Evolutionary conservation across 2,329 filamentous ascomycete genomes (phyloP).

Genomic region (Ceratocystiopsis sp.): DNA sequence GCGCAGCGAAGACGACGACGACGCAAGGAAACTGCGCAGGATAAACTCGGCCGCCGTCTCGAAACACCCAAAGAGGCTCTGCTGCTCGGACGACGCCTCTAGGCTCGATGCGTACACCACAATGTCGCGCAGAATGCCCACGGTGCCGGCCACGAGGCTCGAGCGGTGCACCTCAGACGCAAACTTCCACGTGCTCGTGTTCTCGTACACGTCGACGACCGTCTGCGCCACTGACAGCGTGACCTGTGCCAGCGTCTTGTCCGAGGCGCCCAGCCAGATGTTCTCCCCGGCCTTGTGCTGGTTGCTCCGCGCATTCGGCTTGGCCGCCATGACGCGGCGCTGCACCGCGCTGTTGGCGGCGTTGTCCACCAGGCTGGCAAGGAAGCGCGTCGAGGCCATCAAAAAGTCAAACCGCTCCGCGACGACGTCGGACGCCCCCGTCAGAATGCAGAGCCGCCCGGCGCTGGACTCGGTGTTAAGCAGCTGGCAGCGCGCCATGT

Average conservation of each 20-base stretch:
- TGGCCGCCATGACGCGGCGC: slow-evolving; percentile 35
- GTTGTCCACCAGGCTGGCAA: slow-evolving; percentile 59
- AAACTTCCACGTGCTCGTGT: slow-evolving; percentile 74
- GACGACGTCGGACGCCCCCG: slow-evolving; percentile 68
- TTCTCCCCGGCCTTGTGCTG: slow-evolving; percentile 16
- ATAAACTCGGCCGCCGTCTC: slow-evolving; percentile 59
- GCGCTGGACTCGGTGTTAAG: slow-evolving; percentile 60
- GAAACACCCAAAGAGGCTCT: slow-evolving; percentile 38
- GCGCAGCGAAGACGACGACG: slow-evolving; percentile 50
- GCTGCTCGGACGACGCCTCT: slow-evolving; percentile 19
- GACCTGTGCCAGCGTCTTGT: slow-evolving; percentile 58
- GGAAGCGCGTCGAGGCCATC: slow-evolving; percentile 54
- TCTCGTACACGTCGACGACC: slow-evolving; percentile 71
- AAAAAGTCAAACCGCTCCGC: slow-evolving; percentile 64
- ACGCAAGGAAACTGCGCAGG: slow-evolving; percentile 57
- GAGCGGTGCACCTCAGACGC: slow-evolving; percentile 48
- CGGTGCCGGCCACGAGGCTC: slow-evolving; percentile 49
- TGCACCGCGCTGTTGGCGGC: slow-evolving; percentile 52
- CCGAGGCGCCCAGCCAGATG: slow-evolving; percentile 55
- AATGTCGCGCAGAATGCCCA: slow-evolving; percentile 53
- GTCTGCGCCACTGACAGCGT: slow-evolving; percentile 57
- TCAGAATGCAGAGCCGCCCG: slow-evolving; percentile 59
- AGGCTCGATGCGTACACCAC: slow-evolving; percentile 59
- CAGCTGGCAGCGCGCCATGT: slow-evolving; percentile 65
- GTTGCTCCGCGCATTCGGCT: slow-evolving; percentile 26